Evolutionary conservation across 768 basidiomycete genomes (phyloP), one percentile per base, ranked within the genome.

Genomic region (Tylopilus rubrobrunneus): DNA sequence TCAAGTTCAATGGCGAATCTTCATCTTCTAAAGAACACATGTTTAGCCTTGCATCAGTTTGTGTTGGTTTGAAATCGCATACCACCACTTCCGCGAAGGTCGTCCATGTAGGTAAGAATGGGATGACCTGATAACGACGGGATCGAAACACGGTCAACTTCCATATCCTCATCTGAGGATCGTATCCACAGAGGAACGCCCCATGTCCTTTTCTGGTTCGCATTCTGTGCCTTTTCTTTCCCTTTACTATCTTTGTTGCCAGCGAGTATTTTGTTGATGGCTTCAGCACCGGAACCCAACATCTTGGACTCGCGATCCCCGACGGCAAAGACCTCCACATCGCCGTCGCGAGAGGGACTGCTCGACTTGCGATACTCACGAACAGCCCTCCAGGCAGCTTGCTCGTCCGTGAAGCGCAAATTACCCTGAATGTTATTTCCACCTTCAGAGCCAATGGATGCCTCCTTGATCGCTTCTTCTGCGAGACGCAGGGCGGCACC

Each of bases 401-500:
- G 63, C 52, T 79, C 76, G 45, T 76, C 68, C 9, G 65, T 48
- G 53, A 75, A 71, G 47, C 42, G 34, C 9, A 45, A 37, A 23
- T 27, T 56, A 39, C 51, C 29, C 27, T 48, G 7, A 21, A 40
- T n/a, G 50, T 69, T 67, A 41, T 67, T 59, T 34, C 68, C 67
- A 34, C 56, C 52, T 39, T 51, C 53, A 11, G 49, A 55, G n/a
- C 25, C 33, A 1, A 53, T 28, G 9, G 52, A 56, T 34, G 70
- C 73, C 48, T 70, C 67, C 36, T 60, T 66, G 4, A 75, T 53
- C 12, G 72, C 71, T 40, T 62, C 67, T 57, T 83, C 81, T 14
- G 82, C 83, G 14, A 64, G 75, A 55, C 66, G 71, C 49, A 81
- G 62, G 8, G 76, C 79, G 8, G 74, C 68, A 14, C 45, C 66